A percentile compares a stretch with the other conserved stretches of the same genome.
These are phyloP conservation scores for Lagenidium sp. DNA, from an alignment of 352 stramenopile genomes.

Conservation along the genomic window DNA sequence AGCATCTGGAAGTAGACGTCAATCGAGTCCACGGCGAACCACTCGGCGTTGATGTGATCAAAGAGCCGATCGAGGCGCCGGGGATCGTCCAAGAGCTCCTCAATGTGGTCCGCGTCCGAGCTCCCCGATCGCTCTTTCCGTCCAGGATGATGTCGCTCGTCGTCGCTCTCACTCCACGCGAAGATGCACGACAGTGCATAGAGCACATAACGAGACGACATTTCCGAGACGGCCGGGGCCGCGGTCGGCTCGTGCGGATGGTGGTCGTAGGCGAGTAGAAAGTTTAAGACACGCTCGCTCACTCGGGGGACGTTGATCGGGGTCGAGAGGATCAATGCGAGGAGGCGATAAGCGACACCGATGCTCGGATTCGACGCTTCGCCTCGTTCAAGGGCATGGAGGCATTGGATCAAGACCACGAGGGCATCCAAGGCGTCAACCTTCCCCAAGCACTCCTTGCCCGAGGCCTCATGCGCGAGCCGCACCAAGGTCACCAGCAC, in stretches of 20 bases:
- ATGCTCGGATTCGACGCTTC: too few relatives aligned
- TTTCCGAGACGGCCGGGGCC: background rate
- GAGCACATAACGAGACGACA: slow-evolving; percentile 44
- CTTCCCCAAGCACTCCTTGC: slow-evolving; percentile 29
- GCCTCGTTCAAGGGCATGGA: background rate
- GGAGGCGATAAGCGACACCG: slow-evolving; percentile 30
- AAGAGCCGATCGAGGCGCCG: slow-evolving; percentile 35
- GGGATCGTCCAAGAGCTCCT: slow-evolving; percentile 40
- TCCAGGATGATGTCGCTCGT: too few relatives aligned
- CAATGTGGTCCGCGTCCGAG: slow-evolving; percentile 6
- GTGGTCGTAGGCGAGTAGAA: slow-evolving; percentile 42
- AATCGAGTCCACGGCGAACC: slow-evolving; percentile 23
- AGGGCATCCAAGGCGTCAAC: slow-evolving; percentile 28
- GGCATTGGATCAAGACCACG: slow-evolving; percentile 15
- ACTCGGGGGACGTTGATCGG: slow-evolving; percentile 32
- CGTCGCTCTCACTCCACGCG: slow-evolving; percentile 40
- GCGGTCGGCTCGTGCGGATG: background rate
- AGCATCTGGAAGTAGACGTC: slow-evolving; percentile 56
- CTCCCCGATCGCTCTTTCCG: too few relatives aligned
- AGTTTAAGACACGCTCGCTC: slow-evolving; percentile 35
- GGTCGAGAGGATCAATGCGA: slow-evolving; percentile 43
- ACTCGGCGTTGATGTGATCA: slow-evolving; percentile 26
- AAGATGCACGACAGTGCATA: slow-evolving; percentile 50
- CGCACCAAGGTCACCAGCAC: slow-evolving; percentile 25
- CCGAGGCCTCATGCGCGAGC: slow-evolving; percentile 19